phyloP scores from a whole-genome alignment of 768 basidiomycete genomes.

The Macrolepiota dolichaula region DNA sequence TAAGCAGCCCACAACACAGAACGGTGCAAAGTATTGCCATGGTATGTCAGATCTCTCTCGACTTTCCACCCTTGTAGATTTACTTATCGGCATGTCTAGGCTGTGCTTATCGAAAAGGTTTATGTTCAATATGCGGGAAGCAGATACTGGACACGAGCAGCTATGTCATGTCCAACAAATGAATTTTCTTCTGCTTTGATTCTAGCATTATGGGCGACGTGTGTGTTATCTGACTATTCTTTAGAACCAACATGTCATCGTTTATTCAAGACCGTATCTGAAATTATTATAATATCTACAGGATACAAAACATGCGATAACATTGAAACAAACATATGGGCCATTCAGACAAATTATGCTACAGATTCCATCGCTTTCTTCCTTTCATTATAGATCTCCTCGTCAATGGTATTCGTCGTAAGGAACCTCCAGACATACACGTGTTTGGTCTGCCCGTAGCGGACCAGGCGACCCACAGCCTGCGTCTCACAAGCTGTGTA shows the following conservation, averaged over 20 bases:
- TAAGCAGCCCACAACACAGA: conserved; percentile 81
- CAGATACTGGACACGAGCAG: conserved; percentile 79
- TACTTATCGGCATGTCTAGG: conserved; percentile 37
- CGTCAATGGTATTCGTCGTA: conserved; percentile 86
- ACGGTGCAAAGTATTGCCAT: conserved; percentile 87
- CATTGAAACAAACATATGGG: not conserved
- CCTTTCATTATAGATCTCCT: conserved; percentile 71
- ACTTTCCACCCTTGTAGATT: conserved; percentile 9
- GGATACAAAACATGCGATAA: not conserved
- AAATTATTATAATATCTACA: not conserved
- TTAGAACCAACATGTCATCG: not conserved
- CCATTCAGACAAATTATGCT: not conserved
- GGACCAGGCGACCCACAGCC: conserved; percentile 78
- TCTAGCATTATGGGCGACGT: not conserved
- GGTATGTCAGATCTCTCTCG: conserved; percentile 41
- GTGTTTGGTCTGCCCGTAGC: conserved; percentile 78
- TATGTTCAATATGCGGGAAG: conserved; percentile 87
- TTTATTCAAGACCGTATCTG: not conserved
- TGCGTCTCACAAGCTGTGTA: conserved; percentile 84
- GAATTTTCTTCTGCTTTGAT: conserved; percentile 16
- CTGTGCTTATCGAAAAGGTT: conserved; percentile 84
- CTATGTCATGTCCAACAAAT: conserved; percentile 86
- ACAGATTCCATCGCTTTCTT: conserved; percentile 23
- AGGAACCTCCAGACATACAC: conserved; percentile 84
- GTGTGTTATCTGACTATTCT: not conserved